Base-by-base conservation (phyloP, 306 rosid genomes). In the Cucurbita ficifolia region DNA sequence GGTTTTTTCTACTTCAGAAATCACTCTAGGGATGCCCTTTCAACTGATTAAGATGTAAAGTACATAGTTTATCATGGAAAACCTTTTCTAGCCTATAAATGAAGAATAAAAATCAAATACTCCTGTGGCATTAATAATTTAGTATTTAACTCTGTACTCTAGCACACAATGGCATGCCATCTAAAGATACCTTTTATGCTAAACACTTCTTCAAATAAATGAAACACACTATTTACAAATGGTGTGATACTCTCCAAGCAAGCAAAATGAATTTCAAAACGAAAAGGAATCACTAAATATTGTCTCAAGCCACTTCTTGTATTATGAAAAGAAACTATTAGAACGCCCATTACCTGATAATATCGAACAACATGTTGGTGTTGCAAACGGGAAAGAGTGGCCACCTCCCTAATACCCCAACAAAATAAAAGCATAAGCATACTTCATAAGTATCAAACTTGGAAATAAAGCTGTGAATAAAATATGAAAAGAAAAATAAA, bases 341-440 rank as follows among this genome's bases (percentile, higher is more conserved):
- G 48, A 22, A 77, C 72, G 76, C 74, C 68, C 29, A 19, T 74
- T 82, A 93, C 98, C 96, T 93, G 98, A 79, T 93, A 90, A 85
- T 90, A 93, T 54, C 97, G 93, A 83, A 93, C 98, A 55, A 93
- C 96, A 58, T 93, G 97, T 71, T 86, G 98, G 79, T 93, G 98
- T 81, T 93, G 98, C 84, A 93, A 81, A 76, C 98, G 98, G 56
- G 98, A 87, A 80, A 93, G 98, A 52, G 98, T 93, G 22, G 98
- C 97, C 24, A 93, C 98, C 82, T 93, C 98, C 88, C 98, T 90
- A 77, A 69, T 79, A 84, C 86, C 78, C 45, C 86, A 12, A 79
- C 74, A 86, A 74, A 74, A 62, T 73, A 77, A 21, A 46, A 8
- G 65, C 63, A 59, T 12, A 65, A 79, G 76, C 52, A 81, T 68